These are phyloP conservation scores for Suhomyces atakaporum DNA, from an alignment of 1,139 yeast species.

Conservation along the genomic window DNA sequence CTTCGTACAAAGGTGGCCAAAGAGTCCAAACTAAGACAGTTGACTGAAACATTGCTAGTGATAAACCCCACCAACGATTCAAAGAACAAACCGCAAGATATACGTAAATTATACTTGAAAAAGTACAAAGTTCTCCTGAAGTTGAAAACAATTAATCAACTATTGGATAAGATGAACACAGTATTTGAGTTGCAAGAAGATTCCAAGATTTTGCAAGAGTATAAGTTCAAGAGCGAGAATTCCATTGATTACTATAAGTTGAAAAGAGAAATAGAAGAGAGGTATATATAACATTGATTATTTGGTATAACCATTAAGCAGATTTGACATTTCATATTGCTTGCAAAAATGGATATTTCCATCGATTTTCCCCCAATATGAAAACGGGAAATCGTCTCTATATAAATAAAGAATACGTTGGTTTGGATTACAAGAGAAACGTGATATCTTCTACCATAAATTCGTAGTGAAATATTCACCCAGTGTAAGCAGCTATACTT, in stretches of 20 bases:
- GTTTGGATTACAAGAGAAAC: too few species aligned
- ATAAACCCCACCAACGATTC: constrained; percentile 2
- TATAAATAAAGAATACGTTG: too few species aligned
- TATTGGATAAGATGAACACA: constrained; percentile 12
- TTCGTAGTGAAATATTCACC: too few species aligned
- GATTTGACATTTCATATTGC: too few species aligned
- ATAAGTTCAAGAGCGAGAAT: constrained; percentile 2
- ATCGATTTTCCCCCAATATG: too few species aligned
- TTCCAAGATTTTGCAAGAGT: constrained; percentile 9
- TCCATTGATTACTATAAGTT: constrained; percentile 10
- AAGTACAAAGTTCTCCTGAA: constrained; percentile 15
- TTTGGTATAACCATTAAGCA: too few species aligned
- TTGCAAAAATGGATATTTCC: too few species aligned
- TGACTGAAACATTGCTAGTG: constrained; percentile 13
- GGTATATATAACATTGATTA: constrained; percentile 16
- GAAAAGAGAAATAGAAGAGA: constrained; percentile 16
- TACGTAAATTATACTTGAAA: constrained; percentile 14
- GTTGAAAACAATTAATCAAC: constrained; percentile 14
- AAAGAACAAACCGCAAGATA: neutral
- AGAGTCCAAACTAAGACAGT: constrained; percentile 13
- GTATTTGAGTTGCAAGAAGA: constrained; percentile 19
- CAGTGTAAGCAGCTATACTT: too few species aligned
- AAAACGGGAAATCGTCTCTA: too few species aligned
- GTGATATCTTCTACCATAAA: too few species aligned
- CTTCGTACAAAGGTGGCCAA: constrained; percentile 10